These are phyloP conservation scores for Stephanodiscus minutulus DNA, from an alignment of 108 stramenopile genomes.

Conservation along the genomic window DNA sequence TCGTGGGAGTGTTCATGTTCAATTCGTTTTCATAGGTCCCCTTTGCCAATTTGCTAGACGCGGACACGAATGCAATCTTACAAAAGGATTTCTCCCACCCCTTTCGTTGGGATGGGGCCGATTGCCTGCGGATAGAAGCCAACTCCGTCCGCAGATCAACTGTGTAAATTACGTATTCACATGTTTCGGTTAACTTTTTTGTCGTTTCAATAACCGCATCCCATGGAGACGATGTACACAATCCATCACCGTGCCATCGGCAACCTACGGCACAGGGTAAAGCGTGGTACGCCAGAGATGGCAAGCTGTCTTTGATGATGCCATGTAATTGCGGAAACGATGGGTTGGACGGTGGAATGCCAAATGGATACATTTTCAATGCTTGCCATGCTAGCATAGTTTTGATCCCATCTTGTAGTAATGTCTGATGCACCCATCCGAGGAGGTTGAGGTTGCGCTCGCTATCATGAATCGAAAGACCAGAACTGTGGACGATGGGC, in stretches of 20 bases:
- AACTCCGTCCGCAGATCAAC: constrained; percentile 58
- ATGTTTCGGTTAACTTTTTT: constrained; percentile 49
- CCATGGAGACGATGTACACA: constrained; percentile 46
- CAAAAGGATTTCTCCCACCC: constrained; percentile 55
- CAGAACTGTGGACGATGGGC: constrained; percentile 6
- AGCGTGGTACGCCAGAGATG: constrained; percentile 19
- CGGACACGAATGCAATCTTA: constrained; percentile 75
- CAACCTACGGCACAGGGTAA: constrained; percentile 63
- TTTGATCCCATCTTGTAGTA: constrained; percentile 33
- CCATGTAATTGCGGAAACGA: constrained; percentile 19
- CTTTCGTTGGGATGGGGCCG: constrained; percentile 32
- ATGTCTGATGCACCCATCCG: constrained; percentile 42
- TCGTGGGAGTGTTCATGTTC: constrained; percentile 7
- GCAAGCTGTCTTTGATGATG: constrained; percentile 31
- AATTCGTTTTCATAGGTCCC: constrained; percentile 20
- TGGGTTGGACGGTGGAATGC: constrained; percentile 22
- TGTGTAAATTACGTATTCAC: constrained; percentile 63
- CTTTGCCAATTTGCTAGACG: constrained; percentile 51
- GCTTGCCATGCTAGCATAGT: constrained; percentile 47
- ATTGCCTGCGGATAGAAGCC: constrained; percentile 44
- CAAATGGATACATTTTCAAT: constrained; percentile 43
- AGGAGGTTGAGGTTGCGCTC: constrained; percentile 39
- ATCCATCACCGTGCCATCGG: constrained; percentile 26
- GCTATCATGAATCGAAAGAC: constrained; percentile 22
- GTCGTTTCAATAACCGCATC: constrained; percentile 44